Evolutionary conservation across 1,284 basidiomycete genomes (phyloP).

Genomic region (Tylopilus sp.): DNA sequence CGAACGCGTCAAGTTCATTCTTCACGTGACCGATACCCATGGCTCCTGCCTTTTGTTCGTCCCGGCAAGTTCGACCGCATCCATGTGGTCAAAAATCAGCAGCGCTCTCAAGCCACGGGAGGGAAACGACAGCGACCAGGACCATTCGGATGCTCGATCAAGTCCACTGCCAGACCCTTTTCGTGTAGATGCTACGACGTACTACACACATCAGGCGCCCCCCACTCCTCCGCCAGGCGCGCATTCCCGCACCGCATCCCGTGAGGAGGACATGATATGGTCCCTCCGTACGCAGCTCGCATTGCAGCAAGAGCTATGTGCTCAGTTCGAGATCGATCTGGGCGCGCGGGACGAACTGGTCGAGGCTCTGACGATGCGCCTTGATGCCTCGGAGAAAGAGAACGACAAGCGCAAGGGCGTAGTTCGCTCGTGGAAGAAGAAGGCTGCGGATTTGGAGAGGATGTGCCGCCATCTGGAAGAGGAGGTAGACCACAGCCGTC

Average conservation of each 20-base stretch:
- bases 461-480: conserved; percentile 63
- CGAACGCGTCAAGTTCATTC: conserved; percentile 28
- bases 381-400: conserved; percentile 58
- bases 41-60: no score
- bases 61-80: conserved; percentile 3
- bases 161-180: conserved; percentile 62
- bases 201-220: conserved; percentile 70
- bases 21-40: conserved; percentile 35
- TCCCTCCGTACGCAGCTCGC: conserved; percentile 70
- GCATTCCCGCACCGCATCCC: conserved; percentile 61
- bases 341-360: conserved; percentile 68
- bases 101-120: conserved; percentile 49
- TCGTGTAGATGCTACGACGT: conserved; percentile 67
- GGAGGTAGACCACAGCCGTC: conserved; percentile 64
- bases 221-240: conserved; percentile 55
- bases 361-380: conserved; percentile 52
- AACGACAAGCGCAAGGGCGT: conserved; percentile 53
- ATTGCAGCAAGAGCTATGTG: conserved; percentile 65
- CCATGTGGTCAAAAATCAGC: conserved; percentile 66
- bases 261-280: conserved; percentile 66
- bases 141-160: conserved; percentile 41
- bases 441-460: conserved; percentile 66
- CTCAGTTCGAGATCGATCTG: conserved; percentile 72
- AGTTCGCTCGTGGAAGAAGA: conserved; percentile 66
- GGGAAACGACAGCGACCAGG: conserved; percentile 41